Conservation (phyloP, 768 basidiomycete genomes). For the Phlebiopsis gigantea region DNA sequence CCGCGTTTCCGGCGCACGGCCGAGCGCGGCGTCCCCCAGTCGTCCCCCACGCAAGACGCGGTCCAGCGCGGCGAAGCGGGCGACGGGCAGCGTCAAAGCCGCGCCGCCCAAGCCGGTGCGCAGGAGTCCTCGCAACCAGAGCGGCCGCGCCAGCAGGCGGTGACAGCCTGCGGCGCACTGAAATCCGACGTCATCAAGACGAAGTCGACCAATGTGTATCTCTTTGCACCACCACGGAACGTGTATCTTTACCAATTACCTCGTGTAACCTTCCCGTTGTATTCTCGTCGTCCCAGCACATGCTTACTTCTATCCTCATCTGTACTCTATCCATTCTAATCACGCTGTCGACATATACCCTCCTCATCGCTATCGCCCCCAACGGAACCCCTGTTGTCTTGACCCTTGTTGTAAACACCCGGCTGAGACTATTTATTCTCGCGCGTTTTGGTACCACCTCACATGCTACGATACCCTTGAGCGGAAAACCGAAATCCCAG, state of each 20-base stretch:
- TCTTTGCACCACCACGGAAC: not conserved
- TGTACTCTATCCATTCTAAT: not conserved
- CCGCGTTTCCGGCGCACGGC: not conserved
- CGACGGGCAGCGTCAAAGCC: not conserved
- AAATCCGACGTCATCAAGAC: not conserved
- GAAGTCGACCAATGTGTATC: not conserved
- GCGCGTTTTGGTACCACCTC: too few relatives aligned
- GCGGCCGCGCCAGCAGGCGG: not conserved
- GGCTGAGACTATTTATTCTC: not conserved
- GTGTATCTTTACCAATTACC: not conserved
- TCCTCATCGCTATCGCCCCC: not conserved
- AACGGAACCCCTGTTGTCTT: not conserved
- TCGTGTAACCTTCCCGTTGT: not conserved
- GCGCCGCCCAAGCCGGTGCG: not conserved
- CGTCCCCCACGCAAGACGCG: too few relatives aligned
- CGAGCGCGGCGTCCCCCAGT: not conserved
- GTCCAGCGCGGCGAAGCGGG: conserved; percentile 1
- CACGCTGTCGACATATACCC: not conserved
- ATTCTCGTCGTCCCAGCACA: not conserved
- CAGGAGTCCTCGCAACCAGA: not conserved
- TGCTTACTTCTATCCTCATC: not conserved
- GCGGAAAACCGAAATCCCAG: too few relatives aligned
- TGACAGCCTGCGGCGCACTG: not conserved
- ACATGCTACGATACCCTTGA: too few relatives aligned
- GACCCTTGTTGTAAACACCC: not conserved